Percentiles rank a stretch among this genome's conserved stretches.
Conservation (phyloP, 106 monocot species). For the Dendrobium officinale region DNA sequence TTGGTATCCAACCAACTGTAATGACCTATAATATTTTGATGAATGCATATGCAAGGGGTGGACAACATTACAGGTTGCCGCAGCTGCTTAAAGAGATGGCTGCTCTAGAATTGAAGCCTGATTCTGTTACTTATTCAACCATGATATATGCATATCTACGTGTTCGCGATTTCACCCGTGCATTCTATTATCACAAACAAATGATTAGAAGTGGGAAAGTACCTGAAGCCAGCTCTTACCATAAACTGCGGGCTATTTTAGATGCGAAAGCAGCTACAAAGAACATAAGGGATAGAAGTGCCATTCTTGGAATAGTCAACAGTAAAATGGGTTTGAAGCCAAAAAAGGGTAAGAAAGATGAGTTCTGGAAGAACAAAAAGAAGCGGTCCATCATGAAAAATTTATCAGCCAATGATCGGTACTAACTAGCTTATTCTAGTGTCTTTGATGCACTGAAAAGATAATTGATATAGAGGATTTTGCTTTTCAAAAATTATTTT, state of each 20-base stretch:
- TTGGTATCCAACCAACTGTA: conserved; percentile 59
- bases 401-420: background rate
- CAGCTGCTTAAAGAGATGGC: conserved; percentile 85
- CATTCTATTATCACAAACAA: conserved; percentile 83
- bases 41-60: conserved; percentile 93
- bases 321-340: conserved; percentile 62
- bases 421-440: background rate
- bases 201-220: conserved; percentile 80
- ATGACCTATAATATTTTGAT: conserved; percentile 98
- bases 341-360: conserved; percentile 84
- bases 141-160: conserved; percentile 94
- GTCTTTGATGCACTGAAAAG: background rate
- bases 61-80: conserved; percentile 84
- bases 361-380: conserved; percentile 84
- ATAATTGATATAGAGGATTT: background rate
- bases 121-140: conserved; percentile 78
- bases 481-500: background rate
- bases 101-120: conserved; percentile 59
- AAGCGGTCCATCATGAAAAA: conserved; percentile 20
- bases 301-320: conserved; percentile 73
- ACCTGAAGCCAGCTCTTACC: conserved; percentile 65
- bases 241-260: conserved; percentile 65
- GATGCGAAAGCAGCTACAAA: conserved; percentile 62
- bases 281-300: conserved; percentile 79
- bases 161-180: conserved; percentile 78